These are phyloP conservation scores for Diaporthe vexans DNA, from an alignment of 2,329 filamentous ascomycete species.

Conservation along the genomic window DNA sequence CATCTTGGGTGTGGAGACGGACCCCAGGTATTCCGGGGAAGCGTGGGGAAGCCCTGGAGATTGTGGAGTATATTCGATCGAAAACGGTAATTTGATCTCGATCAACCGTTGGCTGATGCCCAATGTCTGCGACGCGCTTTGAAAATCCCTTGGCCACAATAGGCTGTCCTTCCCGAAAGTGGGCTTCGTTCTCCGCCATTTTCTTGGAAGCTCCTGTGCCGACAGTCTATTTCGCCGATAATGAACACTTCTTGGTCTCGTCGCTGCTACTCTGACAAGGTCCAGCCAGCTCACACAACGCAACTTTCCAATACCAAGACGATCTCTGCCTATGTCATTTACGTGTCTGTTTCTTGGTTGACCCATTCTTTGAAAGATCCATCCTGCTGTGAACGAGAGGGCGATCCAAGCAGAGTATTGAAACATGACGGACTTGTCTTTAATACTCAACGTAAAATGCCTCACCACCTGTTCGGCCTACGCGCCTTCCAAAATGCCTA, in stretches of 20 bases:
- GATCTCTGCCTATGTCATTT: constrained; percentile 5
- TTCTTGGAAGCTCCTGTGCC: not conserved
- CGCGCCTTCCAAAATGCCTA: not conserved
- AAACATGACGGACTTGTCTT: not conserved
- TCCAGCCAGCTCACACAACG: not conserved
- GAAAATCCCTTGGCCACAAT: constrained; percentile 15
- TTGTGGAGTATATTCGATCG: not conserved
- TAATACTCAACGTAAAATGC: not conserved
- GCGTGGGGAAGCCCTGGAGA: constrained; percentile 3
- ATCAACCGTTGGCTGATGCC: not conserved
- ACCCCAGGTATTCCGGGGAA: constrained; percentile 22
- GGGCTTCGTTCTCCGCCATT: constrained; percentile 2
- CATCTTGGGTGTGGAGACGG: not conserved
- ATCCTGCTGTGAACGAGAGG: not conserved
- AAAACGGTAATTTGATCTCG: constrained; percentile 23
- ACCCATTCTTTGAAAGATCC: not conserved
- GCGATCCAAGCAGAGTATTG: not conserved
- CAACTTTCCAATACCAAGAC: not conserved
- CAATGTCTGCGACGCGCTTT: constrained; percentile 15
- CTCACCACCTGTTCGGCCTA: not conserved
- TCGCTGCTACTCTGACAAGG: not conserved
- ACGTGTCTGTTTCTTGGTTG: not conserved
- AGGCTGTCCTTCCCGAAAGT: constrained; percentile 19
- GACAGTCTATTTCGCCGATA: constrained; percentile 11
- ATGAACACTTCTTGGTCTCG: not conserved